Evolutionary conservation across 129 eudicot genomes (phyloP).

Genomic region (Solidago caesia): DNA sequence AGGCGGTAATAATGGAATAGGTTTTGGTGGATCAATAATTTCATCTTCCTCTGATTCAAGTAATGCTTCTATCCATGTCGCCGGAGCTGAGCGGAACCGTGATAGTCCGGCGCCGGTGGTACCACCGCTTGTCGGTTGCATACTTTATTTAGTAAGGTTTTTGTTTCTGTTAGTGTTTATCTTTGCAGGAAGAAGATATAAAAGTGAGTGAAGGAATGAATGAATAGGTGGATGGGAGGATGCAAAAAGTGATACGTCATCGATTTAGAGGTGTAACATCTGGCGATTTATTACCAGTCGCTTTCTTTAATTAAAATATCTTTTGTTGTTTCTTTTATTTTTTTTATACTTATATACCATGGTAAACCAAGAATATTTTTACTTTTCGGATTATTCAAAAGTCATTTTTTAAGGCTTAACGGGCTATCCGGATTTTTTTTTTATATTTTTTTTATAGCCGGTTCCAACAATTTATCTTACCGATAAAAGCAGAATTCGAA

Average conservation of each 20-base stretch:
- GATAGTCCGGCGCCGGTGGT: conserved; percentile 42
- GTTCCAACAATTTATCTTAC: no score
- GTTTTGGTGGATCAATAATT: conserved; percentile 49
- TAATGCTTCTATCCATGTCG: conserved; percentile 91
- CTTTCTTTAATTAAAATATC: background rate
- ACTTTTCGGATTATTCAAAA: no score
- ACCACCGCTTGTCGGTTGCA: conserved; percentile 56
- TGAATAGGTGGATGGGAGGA: conserved; percentile 26
- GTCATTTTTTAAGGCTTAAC: no score
- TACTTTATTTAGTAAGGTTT: conserved; percentile 1
- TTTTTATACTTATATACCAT: background rate
- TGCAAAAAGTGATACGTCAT: conserved; percentile 25
- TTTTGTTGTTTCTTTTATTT: background rate
- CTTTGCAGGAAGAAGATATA: background rate
- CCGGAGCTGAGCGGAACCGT: conserved; percentile 92
- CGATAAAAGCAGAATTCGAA: no score
- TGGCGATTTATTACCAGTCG: conserved; percentile 8
- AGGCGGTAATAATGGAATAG: conserved; percentile 19
- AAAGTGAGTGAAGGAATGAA: conserved; percentile 8
- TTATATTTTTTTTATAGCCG: no score
- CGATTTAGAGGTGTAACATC: conserved; percentile 28
- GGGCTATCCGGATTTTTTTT: no score
- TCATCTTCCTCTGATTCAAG: conserved; percentile 66
- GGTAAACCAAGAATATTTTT: no score
- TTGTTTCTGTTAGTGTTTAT: conserved; percentile 21